Percentiles rank a stretch among this genome's conserved stretches.
phyloP scores from a whole-genome alignment of 306 rosid genomes.

The Elaeagnus macrophylla region DNA sequence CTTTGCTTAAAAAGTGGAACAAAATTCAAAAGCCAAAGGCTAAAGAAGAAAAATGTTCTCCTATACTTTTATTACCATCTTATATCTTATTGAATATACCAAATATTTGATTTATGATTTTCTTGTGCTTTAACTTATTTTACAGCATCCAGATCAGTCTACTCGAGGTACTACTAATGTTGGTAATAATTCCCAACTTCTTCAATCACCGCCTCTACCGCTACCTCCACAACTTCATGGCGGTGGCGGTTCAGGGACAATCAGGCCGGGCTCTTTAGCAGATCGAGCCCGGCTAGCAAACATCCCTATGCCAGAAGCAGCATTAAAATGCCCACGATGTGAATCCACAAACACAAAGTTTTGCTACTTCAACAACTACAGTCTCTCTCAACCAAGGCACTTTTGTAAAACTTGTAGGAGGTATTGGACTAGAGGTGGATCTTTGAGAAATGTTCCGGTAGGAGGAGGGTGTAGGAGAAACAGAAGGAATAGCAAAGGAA shows the following conservation, averaged over 20 bases:
- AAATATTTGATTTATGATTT: conserved; percentile 37
- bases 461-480: conserved; percentile 89
- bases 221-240: conserved; percentile 34
- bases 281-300: conserved; percentile 85
- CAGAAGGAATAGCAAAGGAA: conserved; percentile 52
- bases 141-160: conserved; percentile 24
- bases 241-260: conserved; percentile 30
- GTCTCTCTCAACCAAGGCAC: conserved; percentile 91
- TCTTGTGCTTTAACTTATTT: conserved; percentile 1
- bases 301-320: conserved; percentile 61
- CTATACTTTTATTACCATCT: conserved; percentile 26
- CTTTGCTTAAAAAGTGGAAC: conserved; percentile 8
- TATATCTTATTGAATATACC: conserved; percentile 53
- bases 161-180: conserved; percentile 1
- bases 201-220: conserved; percentile 28
- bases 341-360: conserved; percentile 88
- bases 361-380: conserved; percentile 91
- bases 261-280: conserved; percentile 66
- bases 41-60: conserved; percentile 44
- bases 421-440: conserved; percentile 92
- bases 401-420: conserved; percentile 86
- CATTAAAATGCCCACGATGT: conserved; percentile 74
- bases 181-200: conserved; percentile 30
- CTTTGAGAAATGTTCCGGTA: conserved; percentile 68
- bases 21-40: conserved; percentile 18